Evolutionary conservation across 345 rosid species (phyloP), one percentile per base, ranked within the genome.

Genomic region (Populus davidiana): DNA sequence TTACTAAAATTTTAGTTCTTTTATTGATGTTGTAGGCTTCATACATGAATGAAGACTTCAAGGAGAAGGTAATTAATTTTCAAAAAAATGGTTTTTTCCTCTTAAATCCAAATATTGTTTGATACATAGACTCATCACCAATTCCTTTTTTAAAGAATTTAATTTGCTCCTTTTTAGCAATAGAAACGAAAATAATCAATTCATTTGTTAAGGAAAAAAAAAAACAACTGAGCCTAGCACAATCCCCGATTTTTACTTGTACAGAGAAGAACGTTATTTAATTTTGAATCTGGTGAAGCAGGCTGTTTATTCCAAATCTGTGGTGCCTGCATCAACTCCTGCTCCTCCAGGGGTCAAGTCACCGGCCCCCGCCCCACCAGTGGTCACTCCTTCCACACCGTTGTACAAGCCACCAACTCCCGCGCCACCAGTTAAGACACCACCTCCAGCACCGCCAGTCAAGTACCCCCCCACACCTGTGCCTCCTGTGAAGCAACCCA

Each of bases 1-100:
- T 78, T 70, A 6, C 77, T 62, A n/a, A 56, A 21, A 71, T 31
- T 50, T 3, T 13, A 5, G 16, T 13, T 23, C 25, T 38, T 8
- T 23, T 0, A 54, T 29, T 56, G n/a, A 12, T 66, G 64, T 69
- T 75, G 74, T 23, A 88, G 86, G 87, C 75, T 75, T 80, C 81
- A 14, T 70, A 75, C 20, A 54, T 35, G 49, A 80, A 71, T 52
- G 77, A 77, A 39, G 82, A 79, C 69, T 69, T 74, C 73, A 43
- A 47, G 16, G 72, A 71, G 39, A 50, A 82, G 88, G 88, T 83
- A 47, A 41, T 8, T 31, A 11, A 41, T 41, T 41, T 41, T 10
- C 14, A 41, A 41, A 41, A 41, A 41, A 41, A 8, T 41, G 44
- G 4, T 0, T 6, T 36, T 6, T 1, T 1, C 39, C 4, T 10